These are phyloP conservation scores for Limonium bicolor DNA, from an alignment of 148 eudicot species.

Conservation along the genomic window DNA sequence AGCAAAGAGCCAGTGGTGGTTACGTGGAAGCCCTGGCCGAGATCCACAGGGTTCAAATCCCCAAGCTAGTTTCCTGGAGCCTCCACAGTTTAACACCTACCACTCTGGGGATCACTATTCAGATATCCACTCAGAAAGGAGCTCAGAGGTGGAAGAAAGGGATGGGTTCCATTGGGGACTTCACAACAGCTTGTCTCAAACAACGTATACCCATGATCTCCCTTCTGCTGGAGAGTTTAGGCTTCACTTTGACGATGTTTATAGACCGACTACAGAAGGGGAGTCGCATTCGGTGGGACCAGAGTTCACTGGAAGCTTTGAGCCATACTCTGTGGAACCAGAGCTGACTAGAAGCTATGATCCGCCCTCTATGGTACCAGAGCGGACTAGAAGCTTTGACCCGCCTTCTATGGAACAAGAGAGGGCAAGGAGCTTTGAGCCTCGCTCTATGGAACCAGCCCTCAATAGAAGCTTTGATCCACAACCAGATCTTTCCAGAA, in stretches of 20 bases:
- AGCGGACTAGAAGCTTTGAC: too few relatives aligned
- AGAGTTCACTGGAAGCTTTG: too few relatives aligned
- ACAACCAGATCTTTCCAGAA: too few relatives aligned
- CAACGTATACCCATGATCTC: constrained; percentile 28
- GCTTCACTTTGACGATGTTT: constrained; percentile 73
- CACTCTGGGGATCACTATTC: constrained; percentile 1
- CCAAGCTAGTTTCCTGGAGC: constrained; percentile 43
- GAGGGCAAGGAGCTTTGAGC: too few relatives aligned
- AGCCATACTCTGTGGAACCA: too few relatives aligned
- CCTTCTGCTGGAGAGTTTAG: constrained; percentile 29
- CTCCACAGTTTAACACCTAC: constrained; percentile 30
- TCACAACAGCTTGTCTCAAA: constrained; percentile 23
- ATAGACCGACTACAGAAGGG: constrained; percentile 16
- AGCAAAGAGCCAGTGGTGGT: constrained; percentile 8
- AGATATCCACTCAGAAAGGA: constrained; percentile 17
- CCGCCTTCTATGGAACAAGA: too few relatives aligned
- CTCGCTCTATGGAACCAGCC: too few relatives aligned
- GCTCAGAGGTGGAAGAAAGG: constrained; percentile 25
- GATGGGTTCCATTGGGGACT: constrained; percentile 14
- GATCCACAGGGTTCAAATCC: background rate
- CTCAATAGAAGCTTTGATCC: too few relatives aligned
- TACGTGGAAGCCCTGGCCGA: too few relatives aligned
- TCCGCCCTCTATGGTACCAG: too few relatives aligned
- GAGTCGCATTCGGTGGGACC: too few relatives aligned
- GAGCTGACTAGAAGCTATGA: too few relatives aligned